A percentile compares a stretch with the other conserved stretches of the same genome.
Evolutionary conservation across 768 basidiomycete genomes (phyloP).

Genomic region (Sarcodon aspratus): DNA sequence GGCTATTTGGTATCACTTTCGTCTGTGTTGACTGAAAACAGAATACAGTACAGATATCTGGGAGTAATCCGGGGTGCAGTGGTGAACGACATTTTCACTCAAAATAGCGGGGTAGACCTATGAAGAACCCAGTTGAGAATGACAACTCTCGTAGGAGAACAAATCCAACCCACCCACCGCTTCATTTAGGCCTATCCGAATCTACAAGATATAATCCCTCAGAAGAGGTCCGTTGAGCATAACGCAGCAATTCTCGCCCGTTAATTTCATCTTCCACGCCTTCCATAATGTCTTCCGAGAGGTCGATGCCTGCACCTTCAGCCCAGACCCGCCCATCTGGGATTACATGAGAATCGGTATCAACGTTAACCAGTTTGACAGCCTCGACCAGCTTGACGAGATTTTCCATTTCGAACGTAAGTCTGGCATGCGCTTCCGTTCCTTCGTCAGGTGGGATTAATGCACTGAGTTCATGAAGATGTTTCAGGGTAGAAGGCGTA

Average conservation of each 20-base stretch:
- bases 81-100: too few species aligned
- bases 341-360: conserved; percentile 11
- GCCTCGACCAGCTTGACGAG: conserved; percentile 74
- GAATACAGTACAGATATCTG: too few species aligned
- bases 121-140: too few species aligned
- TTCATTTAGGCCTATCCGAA: conserved; percentile 7
- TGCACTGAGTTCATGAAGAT: conserved; percentile 64
- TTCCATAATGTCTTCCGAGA: conserved; percentile 9
- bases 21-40: too few species aligned
- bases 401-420: conserved; percentile 55
- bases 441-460: conserved; percentile 52
- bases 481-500: conserved; percentile 42
- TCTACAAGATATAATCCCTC: conserved; percentile 11
- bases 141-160: not conserved
- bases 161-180: not conserved
- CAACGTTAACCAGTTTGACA: conserved; percentile 48
- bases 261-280: not conserved
- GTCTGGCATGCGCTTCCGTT: conserved; percentile 35
- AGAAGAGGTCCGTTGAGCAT: conserved; percentile 6
- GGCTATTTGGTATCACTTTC: too few species aligned
- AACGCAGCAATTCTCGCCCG: conserved; percentile 6
- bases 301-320: conserved; percentile 22
- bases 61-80: too few species aligned
- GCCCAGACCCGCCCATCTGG: conserved; percentile 33
- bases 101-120: too few species aligned